Conservation (phyloP, 2,329 filamentous ascomycete species). For the Aureobasidium pullulans region DNA sequence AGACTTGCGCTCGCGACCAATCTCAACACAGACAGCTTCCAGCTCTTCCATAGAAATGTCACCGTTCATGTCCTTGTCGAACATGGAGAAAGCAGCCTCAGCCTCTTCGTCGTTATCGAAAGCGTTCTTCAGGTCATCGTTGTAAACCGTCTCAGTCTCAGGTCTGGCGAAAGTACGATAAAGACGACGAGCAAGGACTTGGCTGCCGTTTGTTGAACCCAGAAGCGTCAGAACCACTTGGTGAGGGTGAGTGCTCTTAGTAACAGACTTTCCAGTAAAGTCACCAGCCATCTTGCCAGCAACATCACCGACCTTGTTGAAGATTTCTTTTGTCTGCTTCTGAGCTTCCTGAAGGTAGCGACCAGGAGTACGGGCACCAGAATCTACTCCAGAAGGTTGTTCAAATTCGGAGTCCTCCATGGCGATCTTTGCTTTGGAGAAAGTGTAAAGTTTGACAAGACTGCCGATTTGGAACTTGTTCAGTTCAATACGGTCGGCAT, state of each 20-base stretch:
- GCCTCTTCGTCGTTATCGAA: slow-evolving; percentile 81
- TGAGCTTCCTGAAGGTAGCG: slow-evolving; percentile 60
- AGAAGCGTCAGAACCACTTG: slow-evolving; percentile 78
- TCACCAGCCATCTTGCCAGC: slow-evolving; percentile 83
- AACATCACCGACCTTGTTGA: slow-evolving; percentile 76
- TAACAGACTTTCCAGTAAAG: slow-evolving; percentile 69
- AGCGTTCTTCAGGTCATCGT: slow-evolving; percentile 69
- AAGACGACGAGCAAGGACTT: slow-evolving; percentile 77
- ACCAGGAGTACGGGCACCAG: slow-evolving; percentile 67
- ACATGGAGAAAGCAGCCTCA: slow-evolving; percentile 81
- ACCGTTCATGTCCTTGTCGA: slow-evolving; percentile 93
- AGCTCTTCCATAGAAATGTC: slow-evolving; percentile 95
- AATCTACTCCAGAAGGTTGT: slow-evolving; percentile 41
- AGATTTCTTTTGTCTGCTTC: slow-evolving; percentile 65
- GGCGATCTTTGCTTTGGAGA: slow-evolving; percentile 56
- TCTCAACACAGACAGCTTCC: slow-evolving; percentile 87
- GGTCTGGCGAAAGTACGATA: slow-evolving; percentile 78
- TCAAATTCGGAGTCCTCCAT: slow-evolving; percentile 73
- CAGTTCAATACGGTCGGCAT: slow-evolving; percentile 80
- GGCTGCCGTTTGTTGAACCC: slow-evolving; percentile 62
- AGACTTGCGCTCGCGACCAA: slow-evolving; percentile 87
- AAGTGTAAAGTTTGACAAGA: slow-evolving; percentile 57
- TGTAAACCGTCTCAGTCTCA: slow-evolving; percentile 66
- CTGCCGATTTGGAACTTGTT: slow-evolving; percentile 83
- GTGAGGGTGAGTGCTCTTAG: slow-evolving; percentile 67